Evolutionary conservation across 1,284 basidiomycete species (phyloP).

Genomic region (Tausonia pullulans): DNA sequence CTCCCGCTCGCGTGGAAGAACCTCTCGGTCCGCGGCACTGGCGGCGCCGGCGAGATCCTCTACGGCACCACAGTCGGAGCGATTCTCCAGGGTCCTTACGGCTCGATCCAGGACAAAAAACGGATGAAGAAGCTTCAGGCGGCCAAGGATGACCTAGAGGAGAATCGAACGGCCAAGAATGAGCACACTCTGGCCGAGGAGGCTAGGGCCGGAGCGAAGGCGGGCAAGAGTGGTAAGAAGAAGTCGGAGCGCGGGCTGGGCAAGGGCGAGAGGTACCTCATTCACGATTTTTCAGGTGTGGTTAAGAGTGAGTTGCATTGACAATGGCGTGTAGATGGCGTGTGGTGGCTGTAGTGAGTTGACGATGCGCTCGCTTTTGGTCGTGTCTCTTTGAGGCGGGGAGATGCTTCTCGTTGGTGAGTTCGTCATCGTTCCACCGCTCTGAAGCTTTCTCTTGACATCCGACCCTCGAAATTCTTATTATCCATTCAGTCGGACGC

Average conservation of each 20-base stretch:
- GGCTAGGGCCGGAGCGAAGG: constrained; percentile 21
- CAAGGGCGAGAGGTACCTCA: constrained; percentile 28
- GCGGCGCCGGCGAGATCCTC: constrained; percentile 28
- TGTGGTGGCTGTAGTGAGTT: too few species aligned
- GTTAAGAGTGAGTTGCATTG: neutral
- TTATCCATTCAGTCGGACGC: constrained; percentile 24
- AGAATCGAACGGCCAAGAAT: constrained; percentile 13
- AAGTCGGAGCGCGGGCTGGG: constrained; percentile 24
- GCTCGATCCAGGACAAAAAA: constrained; percentile 25
- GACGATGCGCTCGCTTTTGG: neutral
- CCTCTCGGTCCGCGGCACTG: constrained; percentile 26
- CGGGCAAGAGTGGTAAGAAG: constrained; percentile 18
- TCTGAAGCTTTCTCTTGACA: neutral
- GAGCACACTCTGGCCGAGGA: constrained; percentile 14
- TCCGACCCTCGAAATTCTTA: neutral
- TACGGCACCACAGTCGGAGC: constrained; percentile 27
- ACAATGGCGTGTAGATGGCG: too few species aligned
- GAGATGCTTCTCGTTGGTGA: neutral
- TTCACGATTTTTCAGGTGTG: constrained; percentile 27
- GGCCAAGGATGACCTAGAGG: constrained; percentile 19
- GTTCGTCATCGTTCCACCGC: neutral
- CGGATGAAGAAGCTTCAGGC: constrained; percentile 21
- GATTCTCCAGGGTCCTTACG: constrained; percentile 26
- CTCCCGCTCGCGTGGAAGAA: constrained; percentile 26
- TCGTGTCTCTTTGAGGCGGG: neutral